Evolutionary conservation across 768 basidiomycete genomes (phyloP).

Genomic region (Austroboletus eburneus): DNA sequence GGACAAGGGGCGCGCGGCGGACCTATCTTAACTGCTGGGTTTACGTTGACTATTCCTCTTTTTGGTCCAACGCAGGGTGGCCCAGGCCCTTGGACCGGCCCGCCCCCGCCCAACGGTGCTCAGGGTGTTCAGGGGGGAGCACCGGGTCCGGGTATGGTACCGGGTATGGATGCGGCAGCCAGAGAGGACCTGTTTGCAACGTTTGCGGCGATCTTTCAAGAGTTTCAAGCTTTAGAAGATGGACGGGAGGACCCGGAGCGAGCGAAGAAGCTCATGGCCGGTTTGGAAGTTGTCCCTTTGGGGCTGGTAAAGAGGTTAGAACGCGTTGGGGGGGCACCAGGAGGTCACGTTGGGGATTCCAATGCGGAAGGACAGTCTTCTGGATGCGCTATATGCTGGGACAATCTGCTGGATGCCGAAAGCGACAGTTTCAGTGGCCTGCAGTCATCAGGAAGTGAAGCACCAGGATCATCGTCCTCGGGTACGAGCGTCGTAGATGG

Average conservation of each 20-base stretch:
- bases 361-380: constrained; percentile 36
- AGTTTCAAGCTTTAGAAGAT: constrained; percentile 28
- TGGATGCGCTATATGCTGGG: constrained; percentile 76
- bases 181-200: constrained; percentile 23
- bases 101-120: background rate
- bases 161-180: constrained; percentile 18
- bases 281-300: constrained; percentile 60
- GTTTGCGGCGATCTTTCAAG: constrained; percentile 28
- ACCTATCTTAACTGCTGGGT: constrained; percentile 27
- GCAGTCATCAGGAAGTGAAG: constrained; percentile 8
- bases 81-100: constrained; percentile 5
- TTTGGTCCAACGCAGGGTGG: constrained; percentile 19
- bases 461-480: background rate
- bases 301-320: constrained; percentile 67
- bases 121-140: no score
- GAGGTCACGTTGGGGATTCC: constrained; percentile 27
- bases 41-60: constrained; percentile 35
- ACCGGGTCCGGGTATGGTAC: constrained; percentile 1
- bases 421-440: constrained; percentile 32
- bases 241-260: constrained; percentile 62
- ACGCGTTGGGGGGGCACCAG: constrained; percentile 38
- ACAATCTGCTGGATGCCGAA: constrained; percentile 49
- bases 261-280: constrained; percentile 58
- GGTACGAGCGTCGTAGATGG: background rate
- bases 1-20: constrained; percentile 19